A percentile compares a stretch with the other conserved stretches of the same genome.
Conservation (phyloP, 371 early-diverging fungal genomes). For the Mucor saturninus region DNA sequence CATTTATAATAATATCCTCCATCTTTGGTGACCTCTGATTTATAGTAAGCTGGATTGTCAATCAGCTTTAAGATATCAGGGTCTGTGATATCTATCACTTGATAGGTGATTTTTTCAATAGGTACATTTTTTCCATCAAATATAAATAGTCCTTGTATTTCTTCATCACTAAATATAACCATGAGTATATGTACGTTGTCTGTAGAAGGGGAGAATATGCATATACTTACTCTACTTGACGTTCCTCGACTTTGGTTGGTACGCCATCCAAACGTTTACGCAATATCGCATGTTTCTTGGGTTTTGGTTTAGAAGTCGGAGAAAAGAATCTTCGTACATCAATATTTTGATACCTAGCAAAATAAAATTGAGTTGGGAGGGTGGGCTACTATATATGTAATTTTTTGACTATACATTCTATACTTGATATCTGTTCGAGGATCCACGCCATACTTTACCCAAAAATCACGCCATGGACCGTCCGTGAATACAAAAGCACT, state of each 20-base stretch:
- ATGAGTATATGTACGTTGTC: too few relatives aligned
- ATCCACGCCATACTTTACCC: slow-evolving; percentile 68
- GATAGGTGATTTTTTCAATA: slow-evolving; percentile 4
- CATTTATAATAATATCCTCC: slow-evolving; percentile 37
- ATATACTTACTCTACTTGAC: too few relatives aligned
- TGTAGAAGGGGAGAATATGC: too few relatives aligned
- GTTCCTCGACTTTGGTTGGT: background rate
- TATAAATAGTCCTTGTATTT: background rate
- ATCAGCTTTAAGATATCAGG: slow-evolving; percentile 24
- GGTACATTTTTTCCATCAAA: slow-evolving; percentile 23
- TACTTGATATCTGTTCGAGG: slow-evolving; percentile 54
- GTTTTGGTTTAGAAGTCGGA: background rate
- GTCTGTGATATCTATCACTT: slow-evolving; percentile 37
- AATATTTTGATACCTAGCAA: slow-evolving; percentile 6
- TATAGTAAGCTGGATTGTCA: slow-evolving; percentile 18
- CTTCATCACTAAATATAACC: background rate
- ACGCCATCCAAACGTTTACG: background rate
- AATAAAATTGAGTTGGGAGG: too few relatives aligned
- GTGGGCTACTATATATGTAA: background rate
- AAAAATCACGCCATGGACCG: slow-evolving; percentile 70
- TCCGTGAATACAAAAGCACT: slow-evolving; percentile 47
- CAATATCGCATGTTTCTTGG: background rate
- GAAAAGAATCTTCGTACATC: slow-evolving; percentile 1
- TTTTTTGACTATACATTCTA: slow-evolving; percentile 35
- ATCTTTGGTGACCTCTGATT: slow-evolving; percentile 5